These are phyloP conservation scores for Lactarius sanguifluus DNA, from an alignment of 768 basidiomycete genomes.

Conservation along the genomic window DNA sequence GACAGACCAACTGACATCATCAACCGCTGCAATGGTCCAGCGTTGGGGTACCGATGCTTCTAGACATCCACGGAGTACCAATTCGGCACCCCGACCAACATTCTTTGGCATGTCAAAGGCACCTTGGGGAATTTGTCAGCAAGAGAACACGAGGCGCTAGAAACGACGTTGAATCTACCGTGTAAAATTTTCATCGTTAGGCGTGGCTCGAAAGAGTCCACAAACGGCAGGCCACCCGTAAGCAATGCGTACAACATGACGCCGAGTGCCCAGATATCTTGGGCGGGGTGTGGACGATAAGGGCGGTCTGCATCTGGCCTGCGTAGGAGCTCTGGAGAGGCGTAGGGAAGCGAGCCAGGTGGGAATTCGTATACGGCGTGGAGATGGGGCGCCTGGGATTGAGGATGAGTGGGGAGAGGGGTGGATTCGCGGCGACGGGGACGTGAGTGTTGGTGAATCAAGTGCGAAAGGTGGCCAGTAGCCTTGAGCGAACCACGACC, in stretches of 20 bases:
- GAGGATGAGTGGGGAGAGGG: slow-evolving; percentile 39
- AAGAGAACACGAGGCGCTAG: slow-evolving; percentile 11
- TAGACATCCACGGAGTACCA: slow-evolving; percentile 78
- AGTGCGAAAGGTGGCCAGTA: slow-evolving; percentile 37
- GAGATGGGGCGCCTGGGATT: slow-evolving; percentile 33
- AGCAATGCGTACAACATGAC: slow-evolving; percentile 85
- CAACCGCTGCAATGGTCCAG: slow-evolving; percentile 82
- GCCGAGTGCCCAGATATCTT: slow-evolving; percentile 96
- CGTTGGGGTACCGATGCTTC: slow-evolving; percentile 58
- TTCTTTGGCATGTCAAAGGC: slow-evolving; percentile 56
- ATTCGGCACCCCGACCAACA: slow-evolving; percentile 61
- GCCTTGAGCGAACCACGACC: slow-evolving; percentile 20
- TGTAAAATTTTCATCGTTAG: slow-evolving; percentile 89
- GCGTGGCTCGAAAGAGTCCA: slow-evolving; percentile 87
- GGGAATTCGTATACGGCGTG: slow-evolving; percentile 49
- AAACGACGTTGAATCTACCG: slow-evolving; percentile 48
- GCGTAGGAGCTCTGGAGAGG: slow-evolving; percentile 81
- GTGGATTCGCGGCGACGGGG: slow-evolving; percentile 53
- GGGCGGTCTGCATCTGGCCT: slow-evolving; percentile 48
- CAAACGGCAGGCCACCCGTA: slow-evolving; percentile 82
- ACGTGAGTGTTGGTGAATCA: slow-evolving; percentile 40
- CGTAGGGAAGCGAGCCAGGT: slow-evolving; percentile 88
- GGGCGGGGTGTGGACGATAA: slow-evolving; percentile 58
- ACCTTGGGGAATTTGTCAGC: slow-evolving; percentile 43
- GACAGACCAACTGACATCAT: slow-evolving; percentile 77